Conservation (phyloP, 2,329 filamentous ascomycete species). For the Fusarium sp. region DNA sequence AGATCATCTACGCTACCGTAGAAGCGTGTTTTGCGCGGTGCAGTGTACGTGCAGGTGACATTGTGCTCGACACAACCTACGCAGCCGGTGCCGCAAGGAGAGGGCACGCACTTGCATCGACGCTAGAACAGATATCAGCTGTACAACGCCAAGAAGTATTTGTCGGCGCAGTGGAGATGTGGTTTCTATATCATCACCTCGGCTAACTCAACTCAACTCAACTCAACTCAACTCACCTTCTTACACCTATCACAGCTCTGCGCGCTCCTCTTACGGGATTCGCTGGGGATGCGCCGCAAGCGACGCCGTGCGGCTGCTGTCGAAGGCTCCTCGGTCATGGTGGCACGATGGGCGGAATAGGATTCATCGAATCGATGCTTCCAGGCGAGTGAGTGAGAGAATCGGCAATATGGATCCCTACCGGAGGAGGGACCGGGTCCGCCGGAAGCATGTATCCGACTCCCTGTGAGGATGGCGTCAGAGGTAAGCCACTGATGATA, state of each 20-base stretch:
- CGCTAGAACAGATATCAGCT: constrained; percentile 36
- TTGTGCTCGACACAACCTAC: constrained; percentile 50
- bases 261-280: constrained; percentile 50
- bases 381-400: constrained; percentile 3
- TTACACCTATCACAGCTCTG: constrained; percentile 53
- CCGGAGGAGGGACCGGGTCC: not conserved
- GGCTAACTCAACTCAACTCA: constrained; percentile 11
- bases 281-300: constrained; percentile 50
- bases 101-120: constrained; percentile 52
- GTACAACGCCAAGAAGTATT: not conserved
- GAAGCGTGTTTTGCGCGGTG: constrained; percentile 52
- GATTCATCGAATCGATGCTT: constrained; percentile 35
- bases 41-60: constrained; percentile 49
- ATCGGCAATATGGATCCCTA: not conserved
- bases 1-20: constrained; percentile 53
- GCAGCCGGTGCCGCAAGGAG: constrained; percentile 47
- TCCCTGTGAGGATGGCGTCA: constrained; percentile 25
- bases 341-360: not conserved
- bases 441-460: constrained; percentile 36
- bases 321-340: constrained; percentile 27
- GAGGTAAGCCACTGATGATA: constrained; percentile 9
- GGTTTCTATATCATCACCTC: not conserved
- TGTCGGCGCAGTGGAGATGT: not conserved
- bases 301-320: constrained; percentile 44
- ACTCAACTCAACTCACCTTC: constrained; percentile 40